These are phyloP conservation scores for Noccaea caerulescens DNA, from an alignment of 345 rosid genomes.

Conservation along the genomic window DNA sequence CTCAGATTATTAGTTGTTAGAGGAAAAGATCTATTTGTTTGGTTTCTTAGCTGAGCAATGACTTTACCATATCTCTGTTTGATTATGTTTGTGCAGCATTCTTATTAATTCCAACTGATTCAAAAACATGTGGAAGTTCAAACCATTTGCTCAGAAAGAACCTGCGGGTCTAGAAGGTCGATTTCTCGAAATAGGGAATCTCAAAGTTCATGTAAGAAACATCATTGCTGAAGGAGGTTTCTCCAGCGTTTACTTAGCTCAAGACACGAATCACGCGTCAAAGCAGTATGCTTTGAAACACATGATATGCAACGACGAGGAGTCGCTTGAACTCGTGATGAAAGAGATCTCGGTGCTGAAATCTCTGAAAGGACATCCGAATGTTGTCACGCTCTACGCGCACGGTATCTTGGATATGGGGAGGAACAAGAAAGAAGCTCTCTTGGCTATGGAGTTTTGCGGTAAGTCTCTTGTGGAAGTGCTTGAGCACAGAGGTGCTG, in stretches of 20 bases:
- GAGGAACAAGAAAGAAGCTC: constrained; percentile 82
- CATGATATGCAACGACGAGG: constrained; percentile 89
- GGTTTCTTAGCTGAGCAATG: constrained; percentile 14
- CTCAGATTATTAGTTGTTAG: background rate
- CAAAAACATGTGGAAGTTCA: constrained; percentile 89
- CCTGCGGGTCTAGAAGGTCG: constrained; percentile 93
- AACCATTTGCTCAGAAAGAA: constrained; percentile 82
- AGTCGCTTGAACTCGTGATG: constrained; percentile 67
- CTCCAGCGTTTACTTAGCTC: constrained; percentile 88
- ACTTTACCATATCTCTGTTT: background rate
- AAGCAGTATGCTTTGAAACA: constrained; percentile 96
- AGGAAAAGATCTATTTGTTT: constrained; percentile 7
- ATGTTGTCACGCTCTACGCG: constrained; percentile 68
- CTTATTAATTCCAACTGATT: constrained; percentile 23
- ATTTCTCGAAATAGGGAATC: constrained; percentile 70
- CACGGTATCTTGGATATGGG: constrained; percentile 84
- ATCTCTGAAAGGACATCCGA: constrained; percentile 88
- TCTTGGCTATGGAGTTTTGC: constrained; percentile 90
- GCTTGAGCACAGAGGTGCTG: constrained; percentile 82
- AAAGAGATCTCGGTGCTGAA: constrained; percentile 89
- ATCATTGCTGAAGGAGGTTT: constrained; percentile 96
- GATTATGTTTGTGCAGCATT: constrained; percentile 46
- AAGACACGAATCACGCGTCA: constrained; percentile 64
- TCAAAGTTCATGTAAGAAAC: constrained; percentile 73
- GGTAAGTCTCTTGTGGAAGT: constrained; percentile 85